phyloP scores from a whole-genome alignment of 441 rosid genomes.

The Croton laevigatus region DNA sequence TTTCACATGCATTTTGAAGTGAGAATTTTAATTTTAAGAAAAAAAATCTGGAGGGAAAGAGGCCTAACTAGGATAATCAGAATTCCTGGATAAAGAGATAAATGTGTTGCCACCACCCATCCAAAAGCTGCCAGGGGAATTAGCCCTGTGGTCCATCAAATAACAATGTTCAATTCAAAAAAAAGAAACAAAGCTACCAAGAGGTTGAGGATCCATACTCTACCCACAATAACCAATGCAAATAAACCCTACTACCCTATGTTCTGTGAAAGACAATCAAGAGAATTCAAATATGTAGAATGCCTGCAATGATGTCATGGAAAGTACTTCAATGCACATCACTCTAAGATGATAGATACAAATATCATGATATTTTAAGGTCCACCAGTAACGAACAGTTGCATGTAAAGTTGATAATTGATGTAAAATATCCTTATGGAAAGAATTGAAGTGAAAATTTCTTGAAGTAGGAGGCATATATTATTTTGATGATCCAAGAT shows the following conservation, averaged over 20 bases:
- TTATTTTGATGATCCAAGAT: background rate
- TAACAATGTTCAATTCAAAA: constrained; percentile 13
- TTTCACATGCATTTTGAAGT: background rate
- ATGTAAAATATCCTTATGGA: background rate
- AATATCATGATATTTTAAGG: background rate
- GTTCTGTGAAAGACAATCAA: background rate
- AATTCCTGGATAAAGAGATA: constrained; percentile 82
- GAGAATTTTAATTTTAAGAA: no score
- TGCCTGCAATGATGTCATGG: background rate
- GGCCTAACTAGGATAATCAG: constrained; percentile 69
- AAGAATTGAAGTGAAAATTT: background rate
- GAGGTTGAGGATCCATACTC: background rate
- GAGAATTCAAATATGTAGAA: background rate
- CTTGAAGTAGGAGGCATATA: background rate
- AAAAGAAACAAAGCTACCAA: background rate
- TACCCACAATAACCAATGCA: constrained; percentile 8
- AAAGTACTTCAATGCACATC: background rate
- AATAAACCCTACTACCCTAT: background rate
- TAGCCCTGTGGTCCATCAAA: constrained; percentile 47
- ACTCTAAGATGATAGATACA: background rate
- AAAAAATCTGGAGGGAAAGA: constrained; percentile 3
- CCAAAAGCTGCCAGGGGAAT: constrained; percentile 93
- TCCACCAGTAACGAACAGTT: background rate
- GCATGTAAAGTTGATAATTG: background rate
- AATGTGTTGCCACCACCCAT: constrained; percentile 84